Conservation (phyloP, 2,329 filamentous ascomycete genomes). For the Trichoderma sp. region DNA sequence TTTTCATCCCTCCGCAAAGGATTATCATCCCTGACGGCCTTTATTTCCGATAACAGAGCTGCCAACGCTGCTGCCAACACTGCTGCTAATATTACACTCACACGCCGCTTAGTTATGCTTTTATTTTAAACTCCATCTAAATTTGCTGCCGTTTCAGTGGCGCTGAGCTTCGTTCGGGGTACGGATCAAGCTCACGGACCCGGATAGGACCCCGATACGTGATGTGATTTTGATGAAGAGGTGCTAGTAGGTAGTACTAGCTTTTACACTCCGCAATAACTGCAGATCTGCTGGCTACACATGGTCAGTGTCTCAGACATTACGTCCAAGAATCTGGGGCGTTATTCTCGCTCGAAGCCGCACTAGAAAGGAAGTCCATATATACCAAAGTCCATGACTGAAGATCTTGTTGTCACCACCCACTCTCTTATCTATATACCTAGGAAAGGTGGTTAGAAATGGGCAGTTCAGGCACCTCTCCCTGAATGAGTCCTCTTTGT, state of each 20-base stretch:
- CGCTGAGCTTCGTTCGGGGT: neutral
- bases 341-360: neutral
- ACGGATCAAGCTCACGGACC: constrained; percentile 8
- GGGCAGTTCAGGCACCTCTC: neutral
- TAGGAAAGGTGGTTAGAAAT: neutral
- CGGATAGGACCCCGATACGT: constrained; percentile 13
- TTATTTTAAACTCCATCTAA: neutral
- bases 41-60: neutral
- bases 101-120: neutral
- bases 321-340: neutral
- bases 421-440: neutral
- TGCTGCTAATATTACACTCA: neutral
- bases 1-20: neutral
- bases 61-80: neutral
- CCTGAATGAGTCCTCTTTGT: neutral
- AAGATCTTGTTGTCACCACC: neutral
- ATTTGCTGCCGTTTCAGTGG: neutral
- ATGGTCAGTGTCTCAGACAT: neutral
- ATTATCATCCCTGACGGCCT: neutral
- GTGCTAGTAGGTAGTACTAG: neutral
- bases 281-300: neutral
- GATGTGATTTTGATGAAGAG: neutral
- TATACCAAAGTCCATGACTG: neutral
- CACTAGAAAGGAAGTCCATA: neutral
- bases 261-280: neutral